Evolutionary conservation across 352 stramenopile species (phyloP).

Genomic region (Thalassiosira mediterranea): DNA sequence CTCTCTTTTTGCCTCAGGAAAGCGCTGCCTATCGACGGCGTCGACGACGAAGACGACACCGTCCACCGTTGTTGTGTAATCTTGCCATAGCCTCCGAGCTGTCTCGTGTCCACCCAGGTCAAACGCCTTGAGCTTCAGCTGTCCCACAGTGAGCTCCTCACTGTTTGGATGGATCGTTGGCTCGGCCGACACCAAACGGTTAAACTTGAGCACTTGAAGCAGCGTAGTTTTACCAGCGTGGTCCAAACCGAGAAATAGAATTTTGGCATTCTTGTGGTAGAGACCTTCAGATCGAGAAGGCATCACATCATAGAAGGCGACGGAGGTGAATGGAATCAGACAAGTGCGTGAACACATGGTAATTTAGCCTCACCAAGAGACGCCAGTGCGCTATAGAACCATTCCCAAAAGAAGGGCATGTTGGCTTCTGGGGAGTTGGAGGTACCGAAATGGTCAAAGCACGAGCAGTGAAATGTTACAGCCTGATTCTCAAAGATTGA

Average conservation of each 20-base stretch:
- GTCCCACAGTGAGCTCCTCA: conserved; percentile 89
- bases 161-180: conserved; percentile 90
- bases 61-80: conserved; percentile 99
- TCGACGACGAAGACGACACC: conserved; percentile 99
- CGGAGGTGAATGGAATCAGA: conserved; percentile 1
- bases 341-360: neutral
- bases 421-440: too few relatives aligned
- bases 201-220: conserved; percentile 99
- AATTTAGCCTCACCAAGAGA: conserved; percentile 69
- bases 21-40: conserved; percentile 96
- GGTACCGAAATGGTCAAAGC: too few relatives aligned
- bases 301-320: neutral
- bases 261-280: conserved; percentile 99
- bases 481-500: too few relatives aligned
- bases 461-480: too few relatives aligned
- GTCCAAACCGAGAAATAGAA: conserved; percentile 99
- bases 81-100: conserved; percentile 92
- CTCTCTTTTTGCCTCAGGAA: conserved; percentile 99
- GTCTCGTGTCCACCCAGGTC: conserved; percentile 99
- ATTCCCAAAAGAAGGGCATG: conserved; percentile 78
- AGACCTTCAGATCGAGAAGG: conserved; percentile 86
- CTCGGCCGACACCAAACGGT: conserved; percentile 52
- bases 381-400: conserved; percentile 82
- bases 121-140: conserved; percentile 99
- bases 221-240: conserved; percentile 99